Evolutionary conservation across 305 asterid species (phyloP), one percentile per base, ranked within the genome.

Genomic region (Rubia occidens): DNA sequence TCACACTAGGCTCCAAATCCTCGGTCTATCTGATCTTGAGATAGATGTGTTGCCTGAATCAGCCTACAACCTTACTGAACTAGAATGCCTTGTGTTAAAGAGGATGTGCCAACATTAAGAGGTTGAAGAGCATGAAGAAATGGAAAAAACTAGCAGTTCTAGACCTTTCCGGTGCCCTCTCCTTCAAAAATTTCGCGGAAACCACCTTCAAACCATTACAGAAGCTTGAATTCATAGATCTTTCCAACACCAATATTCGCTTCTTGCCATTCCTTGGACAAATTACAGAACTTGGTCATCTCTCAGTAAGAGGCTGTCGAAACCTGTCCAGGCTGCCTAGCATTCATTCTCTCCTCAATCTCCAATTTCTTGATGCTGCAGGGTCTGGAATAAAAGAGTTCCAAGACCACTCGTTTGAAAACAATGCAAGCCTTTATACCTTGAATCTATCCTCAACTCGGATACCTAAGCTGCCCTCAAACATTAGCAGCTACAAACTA

Each of bases 371-470:
- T 24, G 83, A 80, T 56, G 79, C 80, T 35, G 69, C 85, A 11
- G 86, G 83, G 14, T 64, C 86, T 60, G 26, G 1, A 13, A 32
- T 82, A 24, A 74, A 82, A 8, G 79, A 72, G 60, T 73, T 80
- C 60, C 78, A 76, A 8, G 83, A 84, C 60, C 78, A 72, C 10
- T 74, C 79, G 4, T 64, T 82, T n/a, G 67, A 78, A 29, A 53
- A 43, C 0, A 77, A 74, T 42, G 0, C 0, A 5, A 63, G 29
- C 42, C 78, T 80, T 42, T 61, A 18, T 51, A 45, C 71, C 44
- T 66, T 82, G 66, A 79, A 84, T 68, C 69, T 76, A 10, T 84
- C 88, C 8, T 13, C 71, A 62, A 82, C 88, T 26, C 37, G 63
- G 15, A 54, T 84, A 71, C 13, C 47, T 29, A 42, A 65, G 59